Conservation (phyloP, 768 basidiomycete genomes). For the Rhizopogon rudus region DNA sequence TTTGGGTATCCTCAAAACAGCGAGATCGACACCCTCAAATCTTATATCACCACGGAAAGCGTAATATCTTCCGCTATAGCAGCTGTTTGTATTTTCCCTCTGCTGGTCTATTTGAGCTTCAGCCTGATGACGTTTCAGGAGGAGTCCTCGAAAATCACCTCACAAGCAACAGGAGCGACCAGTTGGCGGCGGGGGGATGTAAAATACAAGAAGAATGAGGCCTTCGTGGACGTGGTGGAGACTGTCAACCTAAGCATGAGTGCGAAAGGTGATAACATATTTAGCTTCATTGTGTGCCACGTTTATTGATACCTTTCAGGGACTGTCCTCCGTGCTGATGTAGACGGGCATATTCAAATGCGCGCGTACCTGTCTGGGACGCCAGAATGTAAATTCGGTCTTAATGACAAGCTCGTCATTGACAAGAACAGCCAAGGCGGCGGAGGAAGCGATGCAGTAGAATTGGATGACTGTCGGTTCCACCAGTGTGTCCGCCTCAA, state of each 20-base stretch:
- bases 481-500: slow-evolving; percentile 96
- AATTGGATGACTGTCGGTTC: slow-evolving; percentile 97
- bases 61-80: slow-evolving; percentile 83
- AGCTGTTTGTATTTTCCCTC: slow-evolving; percentile 46
- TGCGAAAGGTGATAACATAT: slow-evolving; percentile 60
- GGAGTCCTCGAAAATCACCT: slow-evolving; percentile 95
- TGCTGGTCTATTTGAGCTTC: background rate
- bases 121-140: slow-evolving; percentile 47
- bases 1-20: slow-evolving; percentile 99
- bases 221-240: slow-evolving; percentile 99
- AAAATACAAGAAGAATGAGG: slow-evolving; percentile 99
- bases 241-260: slow-evolving; percentile 96
- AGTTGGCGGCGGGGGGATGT: slow-evolving; percentile 95
- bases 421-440: slow-evolving; percentile 69
- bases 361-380: slow-evolving; percentile 94
- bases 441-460: slow-evolving; percentile 68
- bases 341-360: slow-evolving; percentile 98
- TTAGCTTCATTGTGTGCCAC: background rate
- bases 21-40: slow-evolving; percentile 95
- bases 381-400: slow-evolving; percentile 97
- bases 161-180: slow-evolving; percentile 94
- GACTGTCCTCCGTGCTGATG: slow-evolving; percentile 88
- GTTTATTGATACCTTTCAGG: slow-evolving; percentile 39
- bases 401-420: slow-evolving; percentile 97
- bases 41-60: slow-evolving; percentile 97